Conservation (phyloP, 2,329 filamentous ascomycete genomes). For the Daldinia sp. region DNA sequence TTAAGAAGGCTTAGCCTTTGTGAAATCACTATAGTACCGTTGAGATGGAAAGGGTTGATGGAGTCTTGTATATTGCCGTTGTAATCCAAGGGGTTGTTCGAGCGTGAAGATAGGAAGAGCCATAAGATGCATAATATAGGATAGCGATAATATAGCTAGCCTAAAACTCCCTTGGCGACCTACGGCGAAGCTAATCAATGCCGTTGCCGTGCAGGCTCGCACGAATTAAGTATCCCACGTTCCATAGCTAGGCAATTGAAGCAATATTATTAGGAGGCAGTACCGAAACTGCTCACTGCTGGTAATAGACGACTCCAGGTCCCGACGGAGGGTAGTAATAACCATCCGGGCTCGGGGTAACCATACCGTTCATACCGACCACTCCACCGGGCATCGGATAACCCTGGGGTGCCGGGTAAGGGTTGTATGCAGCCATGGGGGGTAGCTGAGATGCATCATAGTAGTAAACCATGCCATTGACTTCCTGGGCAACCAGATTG, state of each 20-base stretch:
- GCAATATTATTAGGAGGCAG: slow-evolving; percentile 22
- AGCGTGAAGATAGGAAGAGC: slow-evolving; percentile 16
- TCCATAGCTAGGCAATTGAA: slow-evolving; percentile 10
- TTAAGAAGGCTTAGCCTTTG: not conserved
- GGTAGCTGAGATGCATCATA: slow-evolving; percentile 81
- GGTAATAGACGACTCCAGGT: slow-evolving; percentile 67
- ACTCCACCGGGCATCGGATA: slow-evolving; percentile 55
- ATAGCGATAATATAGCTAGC: slow-evolving; percentile 19
- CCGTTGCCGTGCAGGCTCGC: not conserved
- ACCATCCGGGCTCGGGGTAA: slow-evolving; percentile 71
- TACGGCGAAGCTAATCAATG: slow-evolving; percentile 4
- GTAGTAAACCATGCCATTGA: slow-evolving; percentile 96
- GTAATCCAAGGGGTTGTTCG: slow-evolving; percentile 17
- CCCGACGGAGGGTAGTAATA: slow-evolving; percentile 74
- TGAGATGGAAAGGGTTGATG: slow-evolving; percentile 14
- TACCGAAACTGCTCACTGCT: slow-evolving; percentile 55
- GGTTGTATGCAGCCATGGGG: slow-evolving; percentile 57
- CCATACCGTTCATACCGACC: slow-evolving; percentile 81
- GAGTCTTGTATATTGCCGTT: slow-evolving; percentile 14
- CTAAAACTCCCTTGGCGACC: slow-evolving; percentile 12
- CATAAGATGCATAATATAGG: slow-evolving; percentile 3
- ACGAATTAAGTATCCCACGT: not conserved
- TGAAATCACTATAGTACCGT: slow-evolving; percentile 18
- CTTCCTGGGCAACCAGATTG: slow-evolving; percentile 79
- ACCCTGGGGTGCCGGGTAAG: slow-evolving; percentile 58